Evolutionary conservation across 1,139 yeast species (phyloP), one percentile per base, ranked within the genome.

Genomic region (Nakaseomyces bracarensis): DNA sequence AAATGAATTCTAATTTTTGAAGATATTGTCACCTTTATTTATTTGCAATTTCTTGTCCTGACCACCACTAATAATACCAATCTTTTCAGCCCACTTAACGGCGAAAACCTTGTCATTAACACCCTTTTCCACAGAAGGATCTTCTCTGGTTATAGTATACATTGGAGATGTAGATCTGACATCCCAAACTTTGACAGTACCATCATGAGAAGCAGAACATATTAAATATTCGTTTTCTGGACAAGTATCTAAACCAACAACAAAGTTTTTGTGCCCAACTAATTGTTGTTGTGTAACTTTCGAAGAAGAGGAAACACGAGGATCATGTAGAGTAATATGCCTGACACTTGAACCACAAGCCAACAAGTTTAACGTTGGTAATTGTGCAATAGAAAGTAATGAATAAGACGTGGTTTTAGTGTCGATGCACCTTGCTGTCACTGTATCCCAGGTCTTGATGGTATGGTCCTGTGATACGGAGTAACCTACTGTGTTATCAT

Each of bases 301-400:
- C 18, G 73, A 66, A 4, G 75, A 69, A 11, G 73, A 66, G 39
- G 62, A 66, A 6, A 67, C 68, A 62, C 97, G 75, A 43, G 97
- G 97, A 63, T 91, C 99, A 60, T 86, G 95, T 49, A 89, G 70
- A 48, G 87, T 82, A 52, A 91, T 87, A 63, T 89, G 97, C 65
- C 97, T 83, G 15, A 96, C 96, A 11, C 95, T 82, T 3, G 96
- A 87, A 16, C 99, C 99, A 43, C 93, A 77, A 7, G 91, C 95
- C 41, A 93, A 68, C 46, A 91, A 69, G 49, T 81, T 77, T 47
- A 76, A 68, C 46, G 69, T 69, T 20, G 85, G 77, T 46, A 91
- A 67, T 50, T 81, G 80, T 35, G 80, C 70, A 35, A 89, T 66
- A 1, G 95, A 82, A 38, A 89, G 71, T 48, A 91, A 70, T 7